These are phyloP conservation scores for Ophiostoma sp. DNA, from an alignment of 2,329 filamentous ascomycete genomes.

Conservation along the genomic window DNA sequence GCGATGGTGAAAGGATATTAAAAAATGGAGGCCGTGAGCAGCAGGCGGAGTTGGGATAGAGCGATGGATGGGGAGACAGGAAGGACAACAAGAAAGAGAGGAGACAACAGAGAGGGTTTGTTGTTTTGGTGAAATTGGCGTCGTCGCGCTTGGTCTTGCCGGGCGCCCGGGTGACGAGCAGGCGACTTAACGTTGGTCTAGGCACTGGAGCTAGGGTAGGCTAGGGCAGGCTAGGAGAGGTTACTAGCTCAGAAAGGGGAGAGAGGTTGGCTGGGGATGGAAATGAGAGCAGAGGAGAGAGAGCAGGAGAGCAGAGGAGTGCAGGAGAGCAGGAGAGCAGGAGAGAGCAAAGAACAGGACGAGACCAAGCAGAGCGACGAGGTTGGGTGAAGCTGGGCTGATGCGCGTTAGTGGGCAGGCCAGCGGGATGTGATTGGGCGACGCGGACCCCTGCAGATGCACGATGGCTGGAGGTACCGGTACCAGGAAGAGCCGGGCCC, in stretches of 20 bases:
- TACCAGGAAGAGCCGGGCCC: neutral
- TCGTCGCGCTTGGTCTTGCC: constrained; percentile 23
- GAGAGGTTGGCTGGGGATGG: constrained; percentile 18
- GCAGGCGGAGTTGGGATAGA: constrained; percentile 17
- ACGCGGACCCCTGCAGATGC: neutral
- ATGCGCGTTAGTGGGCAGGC: constrained; percentile 12
- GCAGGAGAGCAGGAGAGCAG: neutral
- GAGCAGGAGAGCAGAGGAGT: neutral
- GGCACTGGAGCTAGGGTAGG: constrained; percentile 11
- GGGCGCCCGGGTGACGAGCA: constrained; percentile 27
- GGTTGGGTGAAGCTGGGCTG: constrained; percentile 20
- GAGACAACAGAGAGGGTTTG: constrained; percentile 24
- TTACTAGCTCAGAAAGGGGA: constrained; percentile 4
- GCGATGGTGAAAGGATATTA: constrained; percentile 22
- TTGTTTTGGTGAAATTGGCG: constrained; percentile 24
- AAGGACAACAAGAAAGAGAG: constrained; percentile 12
- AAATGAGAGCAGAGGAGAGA: neutral
- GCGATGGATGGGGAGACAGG: constrained; percentile 11
- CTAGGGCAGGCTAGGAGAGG: neutral
- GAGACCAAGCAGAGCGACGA: constrained; percentile 2
- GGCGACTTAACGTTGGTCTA: neutral
- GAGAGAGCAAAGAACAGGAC: constrained; percentile 4
- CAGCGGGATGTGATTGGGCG: constrained; percentile 14
- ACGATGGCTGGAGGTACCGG: neutral
- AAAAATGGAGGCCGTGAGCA: constrained; percentile 22